A percentile compares a stretch with the other conserved stretches of the same genome.
These are phyloP conservation scores for Backusella parvicylindrica DNA, from an alignment of 192 early-diverging fungal species.

Conservation along the genomic window DNA sequence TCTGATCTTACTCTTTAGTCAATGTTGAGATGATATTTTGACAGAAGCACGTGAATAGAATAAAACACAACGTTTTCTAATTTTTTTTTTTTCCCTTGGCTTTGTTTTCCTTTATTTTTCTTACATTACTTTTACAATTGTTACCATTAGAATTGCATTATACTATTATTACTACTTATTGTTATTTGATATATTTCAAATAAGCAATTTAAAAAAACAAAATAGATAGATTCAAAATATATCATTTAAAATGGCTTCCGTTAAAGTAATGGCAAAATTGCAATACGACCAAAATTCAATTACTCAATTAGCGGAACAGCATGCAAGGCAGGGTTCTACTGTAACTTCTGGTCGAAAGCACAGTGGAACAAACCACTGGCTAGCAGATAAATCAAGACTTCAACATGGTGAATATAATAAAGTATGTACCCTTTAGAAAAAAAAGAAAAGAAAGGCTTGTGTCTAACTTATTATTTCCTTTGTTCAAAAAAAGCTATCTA, in stretches of 20 bases:
- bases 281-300: conserved; percentile 27
- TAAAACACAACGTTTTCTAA: too few relatives aligned
- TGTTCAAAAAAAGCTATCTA: background rate
- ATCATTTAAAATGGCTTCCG: conserved; percentile 20
- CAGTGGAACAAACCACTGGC: background rate
- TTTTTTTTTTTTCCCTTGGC: too few relatives aligned
- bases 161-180: background rate
- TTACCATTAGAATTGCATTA: background rate
- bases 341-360: background rate
- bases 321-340: conserved; percentile 24
- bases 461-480: background rate
- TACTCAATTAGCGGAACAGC: conserved; percentile 24
- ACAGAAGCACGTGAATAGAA: too few relatives aligned
- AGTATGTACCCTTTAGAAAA: background rate
- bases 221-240: background rate
- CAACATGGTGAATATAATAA: background rate
- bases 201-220: background rate
- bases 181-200: background rate
- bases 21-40: too few relatives aligned
- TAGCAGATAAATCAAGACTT: background rate
- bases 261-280: conserved; percentile 26
- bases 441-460: too few relatives aligned
- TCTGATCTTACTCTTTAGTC: too few relatives aligned
- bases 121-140: background rate
- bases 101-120: background rate